phyloP scores from a whole-genome alignment of 1,284 basidiomycete species.

The Cystobasidium sp. region DNA sequence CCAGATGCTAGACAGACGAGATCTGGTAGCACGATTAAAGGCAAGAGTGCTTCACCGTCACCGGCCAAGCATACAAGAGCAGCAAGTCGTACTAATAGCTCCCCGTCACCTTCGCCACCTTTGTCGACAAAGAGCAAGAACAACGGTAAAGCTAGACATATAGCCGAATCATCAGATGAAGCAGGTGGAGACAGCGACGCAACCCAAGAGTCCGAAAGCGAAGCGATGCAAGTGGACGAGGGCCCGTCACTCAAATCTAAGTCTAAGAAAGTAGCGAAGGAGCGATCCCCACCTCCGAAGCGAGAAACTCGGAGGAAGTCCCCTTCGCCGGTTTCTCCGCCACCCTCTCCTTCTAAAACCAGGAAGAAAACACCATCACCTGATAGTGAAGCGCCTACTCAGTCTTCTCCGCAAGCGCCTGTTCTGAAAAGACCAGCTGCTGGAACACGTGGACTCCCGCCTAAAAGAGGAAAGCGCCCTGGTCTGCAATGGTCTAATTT shows the following conservation, averaged over 20 bases:
- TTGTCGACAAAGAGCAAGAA: not conserved
- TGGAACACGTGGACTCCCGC: slow-evolving; percentile 12
- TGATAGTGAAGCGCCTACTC: not conserved
- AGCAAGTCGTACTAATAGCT: not conserved
- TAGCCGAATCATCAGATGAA: slow-evolving; percentile 11
- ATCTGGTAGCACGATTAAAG: not conserved
- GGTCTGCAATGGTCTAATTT: slow-evolving; percentile 40
- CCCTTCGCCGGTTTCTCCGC: not conserved
- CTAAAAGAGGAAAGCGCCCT: slow-evolving; percentile 20
- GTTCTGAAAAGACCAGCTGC: slow-evolving; percentile 20
- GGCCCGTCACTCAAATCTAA: not conserved
- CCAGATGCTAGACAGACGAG: not conserved
- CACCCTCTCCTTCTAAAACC: not conserved
- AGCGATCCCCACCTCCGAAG: too few relatives aligned
- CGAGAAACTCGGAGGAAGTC: not conserved
- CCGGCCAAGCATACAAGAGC: not conserved
- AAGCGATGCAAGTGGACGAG: not conserved
- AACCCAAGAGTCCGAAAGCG: slow-evolving; percentile 6
- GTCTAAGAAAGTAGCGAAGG: too few relatives aligned
- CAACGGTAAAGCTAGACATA: slow-evolving; percentile 3
- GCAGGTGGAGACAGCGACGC: slow-evolving; percentile 15
- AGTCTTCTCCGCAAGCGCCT: slow-evolving; percentile 14
- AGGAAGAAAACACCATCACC: not conserved
- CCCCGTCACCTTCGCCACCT: slow-evolving; percentile 12
- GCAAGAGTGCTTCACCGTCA: not conserved